Conservation (phyloP, 1,284 basidiomycete genomes). For the Meripilus lineatus region DNA sequence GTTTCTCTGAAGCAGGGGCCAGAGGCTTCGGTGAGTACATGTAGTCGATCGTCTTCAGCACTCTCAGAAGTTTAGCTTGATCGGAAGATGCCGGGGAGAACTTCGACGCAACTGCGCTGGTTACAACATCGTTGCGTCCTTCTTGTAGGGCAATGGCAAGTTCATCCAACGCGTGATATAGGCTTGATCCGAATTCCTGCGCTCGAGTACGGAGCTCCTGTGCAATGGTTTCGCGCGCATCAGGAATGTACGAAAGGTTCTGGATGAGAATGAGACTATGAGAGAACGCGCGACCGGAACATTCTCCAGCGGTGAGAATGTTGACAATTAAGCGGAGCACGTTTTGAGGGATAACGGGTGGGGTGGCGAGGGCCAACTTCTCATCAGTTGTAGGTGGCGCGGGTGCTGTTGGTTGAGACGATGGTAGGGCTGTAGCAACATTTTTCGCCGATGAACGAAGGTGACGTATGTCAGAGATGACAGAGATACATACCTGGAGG, state of each 20-base stretch:
- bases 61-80: conserved; percentile 88
- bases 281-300: conserved; percentile 91
- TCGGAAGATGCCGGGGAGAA: conserved; percentile 90
- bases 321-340: conserved; percentile 89
- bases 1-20: conserved; percentile 33
- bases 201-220: conserved; percentile 82
- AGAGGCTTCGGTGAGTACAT: conserved; percentile 76
- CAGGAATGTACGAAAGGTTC: conserved; percentile 82
- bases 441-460: neutral
- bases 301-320: conserved; percentile 90
- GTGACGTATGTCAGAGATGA: neutral
- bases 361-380: conserved; percentile 60
- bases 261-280: conserved; percentile 88
- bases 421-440: conserved; percentile 5
- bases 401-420: no score
- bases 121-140: conserved; percentile 49
- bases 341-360: conserved; percentile 78
- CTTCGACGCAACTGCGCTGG: conserved; percentile 72
- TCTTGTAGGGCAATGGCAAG: conserved; percentile 61
- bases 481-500: no score
- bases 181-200: conserved; percentile 75
- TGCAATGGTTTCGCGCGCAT: conserved; percentile 82
- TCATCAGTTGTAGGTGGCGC: conserved; percentile 45
- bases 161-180: conserved; percentile 75
- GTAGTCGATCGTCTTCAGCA: conserved; percentile 95